phyloP scores from a whole-genome alignment of 768 basidiomycete species.

The Lactarius akahatsu region DNA sequence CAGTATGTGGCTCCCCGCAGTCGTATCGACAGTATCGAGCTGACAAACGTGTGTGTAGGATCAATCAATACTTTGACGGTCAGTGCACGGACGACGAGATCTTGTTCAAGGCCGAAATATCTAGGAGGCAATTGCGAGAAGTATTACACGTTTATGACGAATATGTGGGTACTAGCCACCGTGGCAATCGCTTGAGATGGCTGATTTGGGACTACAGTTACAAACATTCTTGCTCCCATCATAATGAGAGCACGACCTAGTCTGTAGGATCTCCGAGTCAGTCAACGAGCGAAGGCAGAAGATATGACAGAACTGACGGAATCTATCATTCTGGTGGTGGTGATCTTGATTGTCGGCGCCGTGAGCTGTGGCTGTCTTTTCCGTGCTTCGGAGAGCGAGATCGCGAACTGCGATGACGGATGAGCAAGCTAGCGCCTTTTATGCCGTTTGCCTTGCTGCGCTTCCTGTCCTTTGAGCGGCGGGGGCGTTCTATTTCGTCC shows the following conservation, averaged over 20 bases:
- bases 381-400: constrained; percentile 28
- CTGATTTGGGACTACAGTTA: constrained; percentile 34
- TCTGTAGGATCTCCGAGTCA: not conserved
- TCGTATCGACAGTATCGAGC: not conserved
- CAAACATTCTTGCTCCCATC: constrained; percentile 49
- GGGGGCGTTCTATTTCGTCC: not conserved
- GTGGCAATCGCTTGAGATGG: not conserved
- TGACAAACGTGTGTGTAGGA: constrained; percentile 45
- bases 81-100: constrained; percentile 92
- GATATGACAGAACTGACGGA: not conserved
- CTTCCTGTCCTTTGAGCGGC: constrained; percentile 9
- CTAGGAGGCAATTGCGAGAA: constrained; percentile 78
- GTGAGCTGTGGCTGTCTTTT: constrained; percentile 7
- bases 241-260: constrained; percentile 21
- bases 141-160: constrained; percentile 85
- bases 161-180: constrained; percentile 56
- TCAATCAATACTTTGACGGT: constrained; percentile 93
- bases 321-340: constrained; percentile 7
- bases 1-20: constrained; percentile 47
- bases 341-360: constrained; percentile 15
- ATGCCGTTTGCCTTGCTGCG: constrained; percentile 3
- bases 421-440: constrained; percentile 1
- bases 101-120: constrained; percentile 82
- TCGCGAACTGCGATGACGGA: constrained; percentile 19
- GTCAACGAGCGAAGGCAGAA: not conserved